Evolutionary conservation across 345 rosid species (phyloP).

Genomic region (Luvunga scandens): DNA sequence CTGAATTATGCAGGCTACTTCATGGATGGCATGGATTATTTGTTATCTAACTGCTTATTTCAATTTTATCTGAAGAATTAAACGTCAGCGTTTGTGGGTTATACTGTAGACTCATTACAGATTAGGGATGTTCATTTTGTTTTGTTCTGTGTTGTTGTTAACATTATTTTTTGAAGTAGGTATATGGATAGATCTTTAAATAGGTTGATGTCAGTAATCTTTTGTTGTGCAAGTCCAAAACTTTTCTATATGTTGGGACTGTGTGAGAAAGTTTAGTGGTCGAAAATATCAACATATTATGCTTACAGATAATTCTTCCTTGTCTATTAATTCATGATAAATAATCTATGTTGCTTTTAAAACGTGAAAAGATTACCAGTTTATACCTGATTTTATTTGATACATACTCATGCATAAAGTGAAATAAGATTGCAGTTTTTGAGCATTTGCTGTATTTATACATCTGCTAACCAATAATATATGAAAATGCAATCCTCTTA

Average conservation of each 20-base stretch:
- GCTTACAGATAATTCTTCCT: background rate
- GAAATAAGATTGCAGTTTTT: background rate
- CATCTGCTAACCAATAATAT: too few relatives aligned
- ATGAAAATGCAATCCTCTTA: too few relatives aligned
- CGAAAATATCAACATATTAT: background rate
- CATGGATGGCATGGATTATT: constrained; percentile 74
- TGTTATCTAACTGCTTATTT: background rate
- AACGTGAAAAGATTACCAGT: background rate
- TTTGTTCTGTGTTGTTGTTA: too few relatives aligned
- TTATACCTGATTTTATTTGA: too few relatives aligned
- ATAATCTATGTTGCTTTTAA: background rate
- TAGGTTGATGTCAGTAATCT: too few relatives aligned
- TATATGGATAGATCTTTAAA: too few relatives aligned
- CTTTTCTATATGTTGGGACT: background rate
- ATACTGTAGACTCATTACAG: background rate
- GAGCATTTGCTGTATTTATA: background rate
- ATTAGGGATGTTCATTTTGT: background rate
- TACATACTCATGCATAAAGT: too few relatives aligned
- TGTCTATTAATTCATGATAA: background rate
- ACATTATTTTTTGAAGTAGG: too few relatives aligned
- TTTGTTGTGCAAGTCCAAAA: too few relatives aligned
- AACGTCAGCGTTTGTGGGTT: background rate
- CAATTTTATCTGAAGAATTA: background rate
- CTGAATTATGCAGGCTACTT: constrained; percentile 86
- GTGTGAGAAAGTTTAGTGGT: background rate